Conservation (phyloP, 1,284 basidiomycete genomes). For the Tilletia horrida region DNA sequence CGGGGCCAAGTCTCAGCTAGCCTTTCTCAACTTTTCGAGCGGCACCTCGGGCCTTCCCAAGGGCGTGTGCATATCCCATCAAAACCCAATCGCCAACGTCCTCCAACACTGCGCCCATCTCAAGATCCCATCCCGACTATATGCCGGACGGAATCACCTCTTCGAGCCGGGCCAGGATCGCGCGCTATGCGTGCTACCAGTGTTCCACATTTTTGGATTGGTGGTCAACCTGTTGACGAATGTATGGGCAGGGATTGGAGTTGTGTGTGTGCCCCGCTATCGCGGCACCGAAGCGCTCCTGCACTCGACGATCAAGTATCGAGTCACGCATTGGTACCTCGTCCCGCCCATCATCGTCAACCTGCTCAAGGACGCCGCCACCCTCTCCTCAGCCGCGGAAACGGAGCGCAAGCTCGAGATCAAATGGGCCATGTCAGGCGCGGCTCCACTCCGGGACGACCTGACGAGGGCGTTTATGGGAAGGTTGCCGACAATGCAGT, state of each 20-base stretch:
- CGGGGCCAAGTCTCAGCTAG: conserved; percentile 59
- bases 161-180: conserved; percentile 41
- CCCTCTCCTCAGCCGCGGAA: background rate
- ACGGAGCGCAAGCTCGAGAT: no score
- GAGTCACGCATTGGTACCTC: conserved; percentile 26
- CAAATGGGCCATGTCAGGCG: conserved; percentile 34
- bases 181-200: conserved; percentile 36
- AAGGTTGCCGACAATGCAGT: conserved; percentile 34
- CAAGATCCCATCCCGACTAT: conserved; percentile 20
- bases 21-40: conserved; percentile 73
- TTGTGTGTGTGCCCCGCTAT: conserved; percentile 38
- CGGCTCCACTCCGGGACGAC: conserved; percentile 44
- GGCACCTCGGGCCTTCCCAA: conserved; percentile 80
- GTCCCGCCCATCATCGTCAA: conserved; percentile 29
- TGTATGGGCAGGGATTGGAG: conserved; percentile 24
- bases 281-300: conserved; percentile 45
- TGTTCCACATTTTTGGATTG: conserved; percentile 35
- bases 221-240: conserved; percentile 21
- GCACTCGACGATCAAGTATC: conserved; percentile 34
- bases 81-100: conserved; percentile 18
- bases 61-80: conserved; percentile 54
- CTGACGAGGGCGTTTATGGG: conserved; percentile 34
- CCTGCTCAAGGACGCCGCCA: conserved; percentile 23
- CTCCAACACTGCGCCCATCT: conserved; percentile 24
- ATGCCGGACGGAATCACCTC: conserved; percentile 16